Base-by-base conservation (phyloP, 2,329 filamentous ascomycete species). In the Neocatenulostroma microsporum region DNA sequence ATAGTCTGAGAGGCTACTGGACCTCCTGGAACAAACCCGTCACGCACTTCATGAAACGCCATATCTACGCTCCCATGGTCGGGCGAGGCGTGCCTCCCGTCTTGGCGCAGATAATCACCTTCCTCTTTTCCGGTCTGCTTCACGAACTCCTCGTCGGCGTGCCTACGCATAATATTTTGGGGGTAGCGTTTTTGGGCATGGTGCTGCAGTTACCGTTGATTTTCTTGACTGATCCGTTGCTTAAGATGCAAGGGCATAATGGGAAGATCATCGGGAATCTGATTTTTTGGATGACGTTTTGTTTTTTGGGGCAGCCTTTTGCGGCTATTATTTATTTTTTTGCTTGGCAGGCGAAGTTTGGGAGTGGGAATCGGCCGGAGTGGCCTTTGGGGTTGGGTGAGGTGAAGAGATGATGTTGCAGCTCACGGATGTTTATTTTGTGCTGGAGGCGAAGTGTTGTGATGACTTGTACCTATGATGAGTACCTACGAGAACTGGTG, bases 331-430 rank as follows among this genome's bases (percentile, higher is more conserved):
- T 94, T 58, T 98, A 98, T 61, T 98, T 95, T 61, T 96, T 96
- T 58, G 88, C 88, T 1, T 98, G 91, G 89, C 89, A 96, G 64
- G 86, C 86, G 37, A 96, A 96, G 67, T 95, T 94, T 58, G 91
- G 91, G 3, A 39, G 29, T 11, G 39, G 40, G 10, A 37, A 36
- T 21, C 35, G 43, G 20, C 49, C 40, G 14, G 45, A 45, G 23
- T 55, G 51, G 51, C 49, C 51, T 19, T 20, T 31, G 41, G 30
- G 34, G 14, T 19, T 35, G 20, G 25, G 37, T 5, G 34, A 32
- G 13, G 12, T 26, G 15, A 41, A 41, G 32, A 23, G n/a, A 30
- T 30, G 28, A 15, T 19, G 15, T 21, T 33, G 28, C n/a, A n/a
- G n/a, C n/a, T n/a, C n/a, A n/a, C n/a, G n/a, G n/a, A n/a, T n/a